A percentile compares a stretch with the other conserved stretches of the same genome.
phyloP scores from a whole-genome alignment of 805 yeast genomes.

The Cephaloascus albidus region DNA sequence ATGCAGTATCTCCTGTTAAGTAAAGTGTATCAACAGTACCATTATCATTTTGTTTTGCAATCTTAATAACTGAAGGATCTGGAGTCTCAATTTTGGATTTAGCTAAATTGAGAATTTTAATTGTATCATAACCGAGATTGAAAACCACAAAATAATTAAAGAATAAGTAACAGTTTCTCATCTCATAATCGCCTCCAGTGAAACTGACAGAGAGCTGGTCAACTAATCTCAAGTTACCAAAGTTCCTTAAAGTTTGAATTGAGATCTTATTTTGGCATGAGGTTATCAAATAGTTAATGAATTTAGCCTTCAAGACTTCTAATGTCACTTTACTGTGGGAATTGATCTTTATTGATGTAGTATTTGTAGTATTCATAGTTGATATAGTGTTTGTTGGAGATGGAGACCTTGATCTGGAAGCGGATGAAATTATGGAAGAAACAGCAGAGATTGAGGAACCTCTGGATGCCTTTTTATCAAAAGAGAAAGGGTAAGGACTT shows the following conservation, averaged over 20 bases:
- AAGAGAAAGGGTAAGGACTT: not conserved
- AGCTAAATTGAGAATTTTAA: slow-evolving; percentile 6
- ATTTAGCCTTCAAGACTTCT: slow-evolving; percentile 17
- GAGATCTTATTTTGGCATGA: slow-evolving; percentile 10
- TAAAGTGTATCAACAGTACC: slow-evolving; percentile 7
- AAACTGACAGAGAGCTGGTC: slow-evolving; percentile 19
- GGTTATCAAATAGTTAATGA: slow-evolving; percentile 18
- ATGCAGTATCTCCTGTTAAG: slow-evolving; percentile 16
- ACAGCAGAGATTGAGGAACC: not conserved
- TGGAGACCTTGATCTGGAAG: slow-evolving; percentile 6
- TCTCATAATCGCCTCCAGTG: slow-evolving; percentile 4
- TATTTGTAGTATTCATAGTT: slow-evolving; percentile 8
- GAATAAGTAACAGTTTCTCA: slow-evolving; percentile 20
- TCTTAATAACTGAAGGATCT: slow-evolving; percentile 13
- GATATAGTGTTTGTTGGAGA: slow-evolving; percentile 13
- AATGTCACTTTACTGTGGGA: slow-evolving; percentile 11
- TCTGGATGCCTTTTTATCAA: not conserved
- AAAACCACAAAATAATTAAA: slow-evolving; percentile 21
- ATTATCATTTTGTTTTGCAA: slow-evolving; percentile 5
- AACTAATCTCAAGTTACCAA: slow-evolving; percentile 26
- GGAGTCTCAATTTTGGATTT: slow-evolving; percentile 10
- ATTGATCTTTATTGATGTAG: slow-evolving; percentile 8
- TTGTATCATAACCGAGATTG: slow-evolving; percentile 4
- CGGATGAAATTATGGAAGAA: not conserved
- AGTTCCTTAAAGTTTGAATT: slow-evolving; percentile 15